These are phyloP conservation scores for Pyronema domesticum DNA, from an alignment of 495 filamentous ascomycete species.

Conservation along the genomic window DNA sequence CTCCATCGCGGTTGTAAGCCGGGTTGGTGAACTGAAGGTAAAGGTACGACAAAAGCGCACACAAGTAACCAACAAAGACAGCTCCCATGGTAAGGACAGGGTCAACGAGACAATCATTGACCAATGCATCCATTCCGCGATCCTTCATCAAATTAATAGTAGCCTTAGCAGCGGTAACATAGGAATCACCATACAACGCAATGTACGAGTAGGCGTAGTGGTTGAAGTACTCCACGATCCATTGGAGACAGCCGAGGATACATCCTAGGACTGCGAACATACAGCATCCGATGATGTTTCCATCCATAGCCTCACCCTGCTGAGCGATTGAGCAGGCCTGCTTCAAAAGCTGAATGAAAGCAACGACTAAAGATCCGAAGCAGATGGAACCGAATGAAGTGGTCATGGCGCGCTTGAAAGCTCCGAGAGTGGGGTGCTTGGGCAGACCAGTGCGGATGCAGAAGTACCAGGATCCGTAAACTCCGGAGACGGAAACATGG, in stretches of 20 bases:
- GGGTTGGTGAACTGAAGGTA: constrained; percentile 70
- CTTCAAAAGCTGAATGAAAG: constrained; percentile 67
- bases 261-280: constrained; percentile 55
- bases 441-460: constrained; percentile 49
- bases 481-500: constrained; percentile 69
- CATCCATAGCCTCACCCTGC: constrained; percentile 42
- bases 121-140: constrained; percentile 72
- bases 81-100: constrained; percentile 81
- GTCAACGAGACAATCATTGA: constrained; percentile 76
- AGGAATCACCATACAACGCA: constrained; percentile 74
- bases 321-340: constrained; percentile 60
- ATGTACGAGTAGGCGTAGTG: constrained; percentile 87
- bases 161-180: constrained; percentile 68
- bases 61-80: constrained; percentile 65
- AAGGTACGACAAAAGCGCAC: constrained; percentile 62
- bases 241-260: constrained; percentile 60
- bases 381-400: constrained; percentile 86
- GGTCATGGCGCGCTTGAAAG: constrained; percentile 57
- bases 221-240: constrained; percentile 63
- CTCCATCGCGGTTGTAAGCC: constrained; percentile 44
- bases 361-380: constrained; percentile 66
- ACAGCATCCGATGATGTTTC: constrained; percentile 49
- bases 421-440: constrained; percentile 55
- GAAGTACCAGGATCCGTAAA: constrained; percentile 83
- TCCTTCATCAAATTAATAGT: constrained; percentile 82